Evolutionary conservation across 106 monocot species (phyloP).

Genomic region (Acorus calamus): DNA sequence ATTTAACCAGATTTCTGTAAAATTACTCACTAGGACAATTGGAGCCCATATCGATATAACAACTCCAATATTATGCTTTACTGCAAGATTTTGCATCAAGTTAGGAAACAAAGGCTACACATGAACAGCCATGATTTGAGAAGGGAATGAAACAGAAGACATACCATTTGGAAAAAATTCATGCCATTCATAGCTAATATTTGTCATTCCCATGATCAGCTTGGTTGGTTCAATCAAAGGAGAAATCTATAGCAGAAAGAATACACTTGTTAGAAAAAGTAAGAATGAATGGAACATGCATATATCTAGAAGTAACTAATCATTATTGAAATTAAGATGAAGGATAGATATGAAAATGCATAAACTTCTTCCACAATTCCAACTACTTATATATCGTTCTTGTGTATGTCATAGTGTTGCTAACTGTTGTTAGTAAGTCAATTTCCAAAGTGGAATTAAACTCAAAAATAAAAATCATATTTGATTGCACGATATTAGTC

Average conservation of each 20-base stretch:
- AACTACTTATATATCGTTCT: no score
- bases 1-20: no score
- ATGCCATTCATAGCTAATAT: slow-evolving; percentile 77
- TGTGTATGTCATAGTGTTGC: no score
- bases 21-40: slow-evolving; percentile 60
- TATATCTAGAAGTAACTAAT: not conserved
- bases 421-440: no score
- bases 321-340: not conserved
- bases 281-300: not conserved
- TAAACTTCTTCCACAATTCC: no score
- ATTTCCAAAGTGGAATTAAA: no score
- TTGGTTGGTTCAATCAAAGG: slow-evolving; percentile 85
- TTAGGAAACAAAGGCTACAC: no score
- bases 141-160: slow-evolving; percentile 5
- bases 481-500: no score
- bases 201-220: slow-evolving; percentile 59
- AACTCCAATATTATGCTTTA: slow-evolving; percentile 81
- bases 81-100: slow-evolving; percentile 28
- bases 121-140: not conserved
- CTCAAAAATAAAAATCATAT: no score
- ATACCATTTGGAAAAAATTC: slow-evolving; percentile 95
- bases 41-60: slow-evolving; percentile 90
- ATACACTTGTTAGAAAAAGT: not conserved
- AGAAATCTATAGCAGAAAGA: slow-evolving; percentile 37
- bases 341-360: not conserved